Percentiles rank a stretch among this genome's conserved stretches.
Conservation (phyloP, 2,329 filamentous ascomycete species). For the Diaporthe sp. region DNA sequence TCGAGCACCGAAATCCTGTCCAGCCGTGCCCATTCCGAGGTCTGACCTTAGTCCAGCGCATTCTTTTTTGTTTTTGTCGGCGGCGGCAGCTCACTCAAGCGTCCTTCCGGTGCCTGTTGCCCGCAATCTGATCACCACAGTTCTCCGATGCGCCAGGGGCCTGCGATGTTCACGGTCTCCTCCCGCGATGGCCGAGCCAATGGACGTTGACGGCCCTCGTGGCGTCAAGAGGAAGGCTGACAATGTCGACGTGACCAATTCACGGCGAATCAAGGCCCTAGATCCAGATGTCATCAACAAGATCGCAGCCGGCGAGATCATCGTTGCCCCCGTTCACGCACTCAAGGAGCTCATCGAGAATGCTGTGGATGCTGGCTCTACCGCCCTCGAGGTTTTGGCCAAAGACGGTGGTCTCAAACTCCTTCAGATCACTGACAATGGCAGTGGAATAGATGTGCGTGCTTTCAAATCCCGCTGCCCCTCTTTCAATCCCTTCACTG, state of each 20-base stretch:
- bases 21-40: background rate
- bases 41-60: background rate
- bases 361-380: conserved; percentile 96
- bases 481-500: background rate
- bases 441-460: conserved; percentile 90
- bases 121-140: background rate
- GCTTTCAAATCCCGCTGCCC: background rate
- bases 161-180: background rate
- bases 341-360: conserved; percentile 98
- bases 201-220: conserved; percentile 59
- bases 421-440: conserved; percentile 97
- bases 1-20: background rate
- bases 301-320: conserved; percentile 98
- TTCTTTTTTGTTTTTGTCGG: background rate
- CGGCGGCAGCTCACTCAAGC: background rate
- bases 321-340: conserved; percentile 95
- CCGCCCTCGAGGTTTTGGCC: conserved; percentile 88
- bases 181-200: conserved; percentile 53
- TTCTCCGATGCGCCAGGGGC: background rate
- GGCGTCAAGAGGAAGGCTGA: conserved; percentile 66
- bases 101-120: background rate
- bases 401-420: conserved; percentile 97
- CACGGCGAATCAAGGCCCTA: conserved; percentile 72
- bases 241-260: conserved; percentile 45
- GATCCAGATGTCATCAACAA: conserved; percentile 97